A percentile compares a stretch with the other conserved stretches of the same genome.
Conservation (phyloP, 2,329 filamentous ascomycete species). For the Trichoderma polysporum region DNA sequence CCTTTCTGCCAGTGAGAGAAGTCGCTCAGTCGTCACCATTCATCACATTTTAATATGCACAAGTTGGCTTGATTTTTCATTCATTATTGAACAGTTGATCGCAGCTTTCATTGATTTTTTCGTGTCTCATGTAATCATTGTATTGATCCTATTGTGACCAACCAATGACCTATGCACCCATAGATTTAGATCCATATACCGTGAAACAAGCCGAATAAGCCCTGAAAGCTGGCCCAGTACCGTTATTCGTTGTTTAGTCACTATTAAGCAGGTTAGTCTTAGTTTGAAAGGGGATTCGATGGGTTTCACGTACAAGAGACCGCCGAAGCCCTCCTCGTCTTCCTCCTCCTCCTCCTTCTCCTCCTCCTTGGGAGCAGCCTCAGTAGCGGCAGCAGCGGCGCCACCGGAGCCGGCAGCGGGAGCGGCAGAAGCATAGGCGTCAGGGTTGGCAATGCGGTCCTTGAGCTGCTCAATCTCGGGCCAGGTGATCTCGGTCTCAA, state of each 20-base stretch:
- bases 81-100: slow-evolving; percentile 18
- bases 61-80: background rate
- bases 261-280: slow-evolving; percentile 45
- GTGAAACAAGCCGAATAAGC: slow-evolving; percentile 45
- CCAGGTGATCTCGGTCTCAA: slow-evolving; percentile 91
- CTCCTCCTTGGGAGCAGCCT: slow-evolving; percentile 58
- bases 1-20: slow-evolving; percentile 35
- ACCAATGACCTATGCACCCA: slow-evolving; percentile 50
- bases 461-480: slow-evolving; percentile 96
- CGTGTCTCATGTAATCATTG: slow-evolving; percentile 36
- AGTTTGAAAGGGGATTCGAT: background rate
- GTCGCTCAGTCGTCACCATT: background rate
- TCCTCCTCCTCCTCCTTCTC: slow-evolving; percentile 69
- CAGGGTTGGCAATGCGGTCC: slow-evolving; percentile 99
- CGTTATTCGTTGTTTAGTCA: slow-evolving; percentile 50
- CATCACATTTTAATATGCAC: slow-evolving; percentile 17
- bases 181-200: slow-evolving; percentile 41
- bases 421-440: slow-evolving; percentile 84
- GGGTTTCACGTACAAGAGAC: slow-evolving; percentile 63
- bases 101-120: slow-evolving; percentile 31
- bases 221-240: slow-evolving; percentile 43
- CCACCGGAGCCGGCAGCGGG: slow-evolving; percentile 64
- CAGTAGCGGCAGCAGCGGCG: slow-evolving; percentile 50
- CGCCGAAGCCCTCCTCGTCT: slow-evolving; percentile 71
- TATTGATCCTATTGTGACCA: slow-evolving; percentile 41